Base-by-base conservation (phyloP, 129 eudicot species). In the Calendula officinalis region DNA sequence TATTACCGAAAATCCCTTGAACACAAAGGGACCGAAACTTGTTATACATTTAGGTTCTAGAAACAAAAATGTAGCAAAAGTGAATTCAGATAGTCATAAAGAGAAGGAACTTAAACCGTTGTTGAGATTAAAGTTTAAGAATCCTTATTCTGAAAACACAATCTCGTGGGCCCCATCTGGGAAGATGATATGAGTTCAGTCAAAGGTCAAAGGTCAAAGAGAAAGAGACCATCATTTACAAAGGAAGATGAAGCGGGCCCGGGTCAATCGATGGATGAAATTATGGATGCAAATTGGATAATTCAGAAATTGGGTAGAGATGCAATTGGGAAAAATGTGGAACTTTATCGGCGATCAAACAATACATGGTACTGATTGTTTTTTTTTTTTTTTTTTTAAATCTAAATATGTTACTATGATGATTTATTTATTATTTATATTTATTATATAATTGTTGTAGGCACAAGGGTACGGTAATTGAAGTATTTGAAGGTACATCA, bases 181-280 rank as follows among this genome's bases (percentile, higher is more conserved):
- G 89, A 88, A 76, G 95, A 87, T 5, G 94, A 91, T 66, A 83
- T 67, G 57, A 82, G 87, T 73, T 79, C 65, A 36, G 86, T 81
- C 27, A 88, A 90, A 80, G 96, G 99, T 51, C 99, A 94, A 72
- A 83, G 99, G 67, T 94, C 99, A 30, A 94, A 94, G 76, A 67
- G 99, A 63, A 88, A 81, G 76, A 88, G 99, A 51, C 84, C 96
- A 13, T 64, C 74, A 11, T 69, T 46, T 57, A 34, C 53, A 37
- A 67, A 72, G 67, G 94, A 75, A 51, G 94, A 73, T 64, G 66
- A 81, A 37, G 79, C 66, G 65, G n/a, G n/a, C n/a, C n/a, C n/a
- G n/a, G n/a, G n/a, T n/a, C n/a, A n/a, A n/a, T n/a, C 78, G 30
- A 62, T 45, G 45, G 76, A 68, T 52, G 13, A 75, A 6, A 78